A percentile compares a stretch with the other conserved stretches of the same genome.
Conservation (phyloP, 2,329 filamentous ascomycete genomes). For the Pyricularia sp. region DNA sequence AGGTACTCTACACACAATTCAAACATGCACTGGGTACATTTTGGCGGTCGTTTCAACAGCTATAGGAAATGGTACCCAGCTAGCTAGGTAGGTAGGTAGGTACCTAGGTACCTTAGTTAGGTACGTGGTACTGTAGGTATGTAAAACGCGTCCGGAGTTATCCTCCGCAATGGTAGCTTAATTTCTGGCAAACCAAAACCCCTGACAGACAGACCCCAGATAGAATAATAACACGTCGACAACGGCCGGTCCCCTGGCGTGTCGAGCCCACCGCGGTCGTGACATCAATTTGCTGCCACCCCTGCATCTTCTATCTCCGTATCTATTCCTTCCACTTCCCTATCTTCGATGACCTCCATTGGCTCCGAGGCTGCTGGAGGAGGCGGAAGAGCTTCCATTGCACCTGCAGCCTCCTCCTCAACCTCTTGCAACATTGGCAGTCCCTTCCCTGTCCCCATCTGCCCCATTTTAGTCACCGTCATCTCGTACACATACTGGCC, state of each 20-base stretch:
- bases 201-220: background rate
- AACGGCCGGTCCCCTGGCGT: background rate
- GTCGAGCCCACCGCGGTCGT: background rate
- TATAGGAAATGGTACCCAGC: background rate
- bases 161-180: background rate
- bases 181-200: background rate
- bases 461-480: slow-evolving; percentile 51
- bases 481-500: slow-evolving; percentile 96
- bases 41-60: background rate
- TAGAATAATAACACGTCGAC: background rate
- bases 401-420: background rate
- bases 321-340: slow-evolving; percentile 10
- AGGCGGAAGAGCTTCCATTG: background rate
- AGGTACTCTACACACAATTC: background rate
- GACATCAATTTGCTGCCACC: slow-evolving; percentile 3
- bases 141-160: background rate
- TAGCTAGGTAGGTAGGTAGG: background rate
- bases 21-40: background rate
- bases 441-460: slow-evolving; percentile 29
- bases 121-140: background rate
- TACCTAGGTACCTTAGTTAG: too few relatives aligned
- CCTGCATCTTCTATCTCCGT: slow-evolving; percentile 16
- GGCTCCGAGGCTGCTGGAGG: slow-evolving; percentile 13
- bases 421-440: slow-evolving; percentile 7
- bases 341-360: slow-evolving; percentile 11